Percentiles rank a stretch among this genome's conserved stretches.
phyloP scores from a whole-genome alignment of 257 asterid genomes.

The Petunia secreta region DNA sequence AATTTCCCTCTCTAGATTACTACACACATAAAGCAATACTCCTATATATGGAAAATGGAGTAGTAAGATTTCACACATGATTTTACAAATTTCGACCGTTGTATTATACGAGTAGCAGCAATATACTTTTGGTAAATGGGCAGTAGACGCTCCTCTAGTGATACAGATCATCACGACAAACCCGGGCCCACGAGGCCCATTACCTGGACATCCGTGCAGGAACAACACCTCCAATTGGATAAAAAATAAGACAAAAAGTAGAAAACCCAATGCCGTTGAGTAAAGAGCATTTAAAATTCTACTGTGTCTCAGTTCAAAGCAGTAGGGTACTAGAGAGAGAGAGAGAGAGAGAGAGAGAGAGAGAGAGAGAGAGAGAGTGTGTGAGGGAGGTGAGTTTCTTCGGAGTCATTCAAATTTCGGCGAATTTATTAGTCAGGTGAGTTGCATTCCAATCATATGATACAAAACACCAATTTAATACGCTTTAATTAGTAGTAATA shows the following conservation, averaged over 20 bases:
- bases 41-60: neutral
- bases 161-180: neutral
- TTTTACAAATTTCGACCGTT: constrained; percentile 18
- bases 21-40: neutral
- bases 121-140: neutral
- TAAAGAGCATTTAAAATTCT: constrained; percentile 13
- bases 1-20: neutral
- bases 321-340: neutral
- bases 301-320: neutral
- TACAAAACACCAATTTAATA: neutral
- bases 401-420: neutral
- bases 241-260: neutral
- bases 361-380: neutral
- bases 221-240: neutral
- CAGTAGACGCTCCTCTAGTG: neutral
- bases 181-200: constrained; percentile 14
- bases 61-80: neutral
- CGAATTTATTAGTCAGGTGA: neutral
- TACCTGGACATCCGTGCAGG: neutral
- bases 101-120: neutral
- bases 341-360: neutral
- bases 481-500: too few species aligned
- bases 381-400: too few species aligned
- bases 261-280: constrained; percentile 10
- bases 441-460: neutral